Evolutionary conservation across 352 stramenopile species (phyloP).

Genomic region (Albugo laibachii): DNA sequence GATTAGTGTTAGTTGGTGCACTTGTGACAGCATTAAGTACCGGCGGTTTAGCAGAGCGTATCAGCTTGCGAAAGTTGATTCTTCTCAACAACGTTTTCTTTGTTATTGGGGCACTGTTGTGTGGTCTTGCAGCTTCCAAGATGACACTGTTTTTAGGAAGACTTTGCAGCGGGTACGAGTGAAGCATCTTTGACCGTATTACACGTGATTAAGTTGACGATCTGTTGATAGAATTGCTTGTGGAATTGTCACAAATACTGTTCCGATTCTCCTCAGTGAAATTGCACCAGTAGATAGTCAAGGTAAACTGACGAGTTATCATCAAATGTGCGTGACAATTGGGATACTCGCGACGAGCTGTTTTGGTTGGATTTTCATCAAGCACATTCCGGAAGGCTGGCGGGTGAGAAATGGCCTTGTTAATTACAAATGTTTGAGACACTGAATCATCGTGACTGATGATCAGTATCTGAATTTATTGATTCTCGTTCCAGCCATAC

Average conservation of each 20-base stretch:
- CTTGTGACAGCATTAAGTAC: slow-evolving; percentile 37
- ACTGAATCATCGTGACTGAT: neutral
- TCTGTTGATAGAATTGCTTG: slow-evolving; percentile 17
- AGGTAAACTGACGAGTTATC: slow-evolving; percentile 68
- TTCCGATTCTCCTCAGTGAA: slow-evolving; percentile 67
- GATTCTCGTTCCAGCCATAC: slow-evolving; percentile 33
- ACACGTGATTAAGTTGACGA: neutral
- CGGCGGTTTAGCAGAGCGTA: slow-evolving; percentile 22
- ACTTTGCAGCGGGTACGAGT: slow-evolving; percentile 23
- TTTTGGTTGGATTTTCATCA: slow-evolving; percentile 57
- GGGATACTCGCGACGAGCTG: slow-evolving; percentile 64
- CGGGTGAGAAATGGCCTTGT: slow-evolving; percentile 13
- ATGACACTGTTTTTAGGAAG: slow-evolving; percentile 31
- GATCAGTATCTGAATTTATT: slow-evolving; percentile 46
- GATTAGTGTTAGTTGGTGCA: slow-evolving; percentile 51
- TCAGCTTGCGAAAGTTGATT: slow-evolving; percentile 46
- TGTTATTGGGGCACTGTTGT: slow-evolving; percentile 26
- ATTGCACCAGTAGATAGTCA: slow-evolving; percentile 39
- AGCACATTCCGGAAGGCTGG: slow-evolving; percentile 67
- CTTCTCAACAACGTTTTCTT: slow-evolving; percentile 59
- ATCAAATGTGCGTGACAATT: slow-evolving; percentile 77
- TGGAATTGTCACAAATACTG: slow-evolving; percentile 63
- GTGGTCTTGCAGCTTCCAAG: slow-evolving; percentile 37
- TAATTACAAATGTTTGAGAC: neutral
- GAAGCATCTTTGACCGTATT: neutral